Conservation (phyloP, 352 stramenopile species). For the Phytophthora syringae region DNA sequence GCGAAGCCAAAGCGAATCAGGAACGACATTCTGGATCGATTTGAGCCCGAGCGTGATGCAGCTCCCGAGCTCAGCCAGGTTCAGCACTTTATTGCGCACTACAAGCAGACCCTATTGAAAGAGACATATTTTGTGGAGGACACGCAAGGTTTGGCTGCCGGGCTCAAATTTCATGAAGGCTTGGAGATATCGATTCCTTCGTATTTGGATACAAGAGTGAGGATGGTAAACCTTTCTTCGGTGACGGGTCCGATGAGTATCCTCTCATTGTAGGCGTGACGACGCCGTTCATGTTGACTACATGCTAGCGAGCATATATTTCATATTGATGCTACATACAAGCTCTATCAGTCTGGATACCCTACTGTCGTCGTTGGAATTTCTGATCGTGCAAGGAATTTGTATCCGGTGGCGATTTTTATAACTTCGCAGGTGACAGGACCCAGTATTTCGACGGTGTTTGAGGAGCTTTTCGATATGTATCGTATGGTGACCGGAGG, state of each 20-base stretch:
- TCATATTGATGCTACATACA: conserved; percentile 9
- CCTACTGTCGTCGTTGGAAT: background rate
- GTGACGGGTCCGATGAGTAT: background rate
- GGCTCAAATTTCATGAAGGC: background rate
- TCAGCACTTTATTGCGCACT: background rate
- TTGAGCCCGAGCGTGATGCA: background rate
- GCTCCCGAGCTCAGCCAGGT: background rate
- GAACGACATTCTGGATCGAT: conserved; percentile 3
- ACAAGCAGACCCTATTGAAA: conserved; percentile 1
- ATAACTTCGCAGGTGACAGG: background rate
- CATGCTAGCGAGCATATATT: background rate
- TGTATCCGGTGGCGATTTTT: background rate
- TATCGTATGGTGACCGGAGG: background rate
- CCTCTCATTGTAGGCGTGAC: conserved; percentile 8
- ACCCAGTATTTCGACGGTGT: background rate
- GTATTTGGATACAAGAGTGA: background rate
- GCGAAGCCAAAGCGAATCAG: conserved; percentile 7
- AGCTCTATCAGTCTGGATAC: conserved; percentile 14
- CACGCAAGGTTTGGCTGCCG: background rate
- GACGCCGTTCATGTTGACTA: background rate
- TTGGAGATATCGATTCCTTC: background rate
- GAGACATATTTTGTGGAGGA: conserved; percentile 9
- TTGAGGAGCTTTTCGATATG: background rate
- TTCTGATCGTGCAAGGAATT: background rate
- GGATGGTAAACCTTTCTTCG: conserved; percentile 1